Conservation (phyloP, 164 flowering plant species). For the Cinnamomum chago region DNA sequence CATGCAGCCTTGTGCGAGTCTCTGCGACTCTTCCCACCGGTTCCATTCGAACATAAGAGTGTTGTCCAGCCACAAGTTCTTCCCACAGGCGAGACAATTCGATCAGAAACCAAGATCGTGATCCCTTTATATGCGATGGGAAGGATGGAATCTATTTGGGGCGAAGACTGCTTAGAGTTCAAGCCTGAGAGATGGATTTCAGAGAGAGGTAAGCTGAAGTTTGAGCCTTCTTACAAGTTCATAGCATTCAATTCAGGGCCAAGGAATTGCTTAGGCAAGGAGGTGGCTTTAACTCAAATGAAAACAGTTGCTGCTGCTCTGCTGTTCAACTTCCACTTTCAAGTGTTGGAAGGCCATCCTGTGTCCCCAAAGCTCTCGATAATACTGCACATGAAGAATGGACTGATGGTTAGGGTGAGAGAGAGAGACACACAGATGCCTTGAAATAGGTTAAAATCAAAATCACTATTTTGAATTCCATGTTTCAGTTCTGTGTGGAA, state of each 20-base stretch:
- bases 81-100: slow-evolving; percentile 23
- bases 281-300: slow-evolving; percentile 34
- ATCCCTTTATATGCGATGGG: slow-evolving; percentile 28
- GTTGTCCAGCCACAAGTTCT: slow-evolving; percentile 20
- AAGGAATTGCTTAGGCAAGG: slow-evolving; percentile 41
- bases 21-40: slow-evolving; percentile 30
- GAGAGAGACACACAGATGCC: background rate
- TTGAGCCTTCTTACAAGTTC: slow-evolving; percentile 20
- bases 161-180: slow-evolving; percentile 35
- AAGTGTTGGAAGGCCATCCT: slow-evolving; percentile 30
- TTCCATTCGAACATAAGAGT: slow-evolving; percentile 25
- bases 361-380: slow-evolving; percentile 17
- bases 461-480: no score
- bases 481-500: no score
- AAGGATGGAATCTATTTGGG: slow-evolving; percentile 39
- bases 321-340: slow-evolving; percentile 23
- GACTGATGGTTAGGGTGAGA: background rate
- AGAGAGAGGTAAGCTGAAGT: slow-evolving; percentile 20
- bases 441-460: no score
- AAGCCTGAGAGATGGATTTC: slow-evolving; percentile 57
- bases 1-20: slow-evolving; percentile 38
- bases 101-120: slow-evolving; percentile 18
- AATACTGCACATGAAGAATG: slow-evolving; percentile 17
- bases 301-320: slow-evolving; percentile 29
- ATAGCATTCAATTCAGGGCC: slow-evolving; percentile 37